phyloP scores from a whole-genome alignment of 2,329 filamentous ascomycete species.

The Spiromastix sp. region DNA sequence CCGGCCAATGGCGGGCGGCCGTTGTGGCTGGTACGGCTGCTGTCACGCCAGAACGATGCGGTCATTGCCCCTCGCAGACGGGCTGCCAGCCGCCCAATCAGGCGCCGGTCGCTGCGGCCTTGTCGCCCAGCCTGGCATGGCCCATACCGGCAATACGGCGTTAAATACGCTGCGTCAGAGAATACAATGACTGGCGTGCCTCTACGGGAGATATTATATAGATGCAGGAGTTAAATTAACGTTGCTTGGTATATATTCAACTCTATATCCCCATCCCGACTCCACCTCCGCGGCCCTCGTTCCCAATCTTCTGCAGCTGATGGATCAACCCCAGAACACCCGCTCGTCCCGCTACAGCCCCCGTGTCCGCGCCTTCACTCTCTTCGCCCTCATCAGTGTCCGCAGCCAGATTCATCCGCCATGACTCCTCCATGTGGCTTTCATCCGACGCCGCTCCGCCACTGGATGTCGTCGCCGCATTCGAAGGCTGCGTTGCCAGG shows the following conservation, averaged over 20 bases:
- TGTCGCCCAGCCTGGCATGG: no score
- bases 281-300: constrained; percentile 27
- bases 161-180: no score
- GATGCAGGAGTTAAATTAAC: no score
- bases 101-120: no score
- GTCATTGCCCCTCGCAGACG: no score
- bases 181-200: no score
- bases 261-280: constrained; percentile 24
- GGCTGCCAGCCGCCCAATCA: no score
- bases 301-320: constrained; percentile 53
- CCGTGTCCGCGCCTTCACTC: constrained; percentile 39
- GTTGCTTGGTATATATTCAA: no score
- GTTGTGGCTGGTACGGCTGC: no score
- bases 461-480: constrained; percentile 22
- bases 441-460: constrained; percentile 35
- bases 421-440: constrained; percentile 48
- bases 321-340: constrained; percentile 57
- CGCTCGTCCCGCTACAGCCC: constrained; percentile 36
- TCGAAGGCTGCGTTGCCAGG: constrained; percentile 12
- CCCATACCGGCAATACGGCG: no score
- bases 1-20: no score
- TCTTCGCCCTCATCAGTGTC: constrained; percentile 28
- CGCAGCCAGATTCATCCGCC: constrained; percentile 35
- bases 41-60: no score
- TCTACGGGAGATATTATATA: constrained; percentile 20